Base-by-base conservation (phyloP, 1,139 yeast genomes). In the Kluyveromyces marxianus region DNA sequence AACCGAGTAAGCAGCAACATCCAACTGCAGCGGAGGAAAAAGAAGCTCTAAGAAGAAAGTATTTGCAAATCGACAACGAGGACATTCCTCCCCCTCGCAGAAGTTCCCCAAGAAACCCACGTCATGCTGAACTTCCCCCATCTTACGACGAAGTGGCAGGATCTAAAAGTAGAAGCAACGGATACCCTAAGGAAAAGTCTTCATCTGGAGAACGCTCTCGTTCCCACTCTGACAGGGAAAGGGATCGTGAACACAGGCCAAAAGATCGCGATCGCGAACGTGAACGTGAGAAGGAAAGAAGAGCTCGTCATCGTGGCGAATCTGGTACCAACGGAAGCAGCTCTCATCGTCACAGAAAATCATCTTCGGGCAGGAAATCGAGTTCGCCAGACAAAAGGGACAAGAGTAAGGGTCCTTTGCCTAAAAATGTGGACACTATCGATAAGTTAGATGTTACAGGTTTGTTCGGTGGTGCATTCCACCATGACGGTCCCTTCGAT, bases 401-500 rank as follows among this genome's bases (percentile, higher is more conserved):
- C 47, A 73, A 76, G 59, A 65, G 76, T 26, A 79, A 81, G 56
- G 79, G 80, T 54, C 63, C 60, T 30, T 50, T 56, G 14, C 62
- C 66, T 7, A 63, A 64, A 45, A 72, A 64, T 39, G 77, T 92
- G 54, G 98, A 92, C 62, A 87, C 95, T 4, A 92, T 92, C 57
- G 98, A 92, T 69, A 86, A 85, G 66, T 73, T 92, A 55, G 98
- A 92, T 64, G 97, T 90, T 35, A 89, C 97, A 5, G 97, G 96
- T 0, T 75, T 92, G 54, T 90, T 86, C 63, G 97, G 97, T n/a
- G 85, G 86, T 28, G 87, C 92, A 1, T 92, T 92, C 74, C 98
- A 92, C 66, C 98, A 92, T 65, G 98, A 92, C 67, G 98, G 98
- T 10, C 98, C 98, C 21, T 92, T 92, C 65, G 98, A 92, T 66